Conservation (phyloP, 306 rosid genomes). For the Vicia sativa region DNA sequence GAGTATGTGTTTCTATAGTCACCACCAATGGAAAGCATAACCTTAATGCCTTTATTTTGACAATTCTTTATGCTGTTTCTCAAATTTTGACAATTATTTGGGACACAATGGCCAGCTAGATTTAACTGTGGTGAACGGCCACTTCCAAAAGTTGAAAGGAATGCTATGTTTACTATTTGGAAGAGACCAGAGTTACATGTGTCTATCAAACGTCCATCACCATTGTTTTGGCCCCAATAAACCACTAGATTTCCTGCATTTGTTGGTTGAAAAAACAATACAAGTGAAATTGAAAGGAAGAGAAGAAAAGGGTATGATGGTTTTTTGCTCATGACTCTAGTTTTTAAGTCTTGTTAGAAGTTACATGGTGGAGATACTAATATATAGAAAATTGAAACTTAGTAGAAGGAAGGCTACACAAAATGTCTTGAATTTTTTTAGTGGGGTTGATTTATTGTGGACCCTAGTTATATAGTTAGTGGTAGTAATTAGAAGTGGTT, state of each 20-base stretch:
- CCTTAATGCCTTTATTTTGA: conserved; percentile 51
- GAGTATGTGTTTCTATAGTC: conserved; percentile 42
- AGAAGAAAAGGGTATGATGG: neutral
- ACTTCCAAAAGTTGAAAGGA: conserved; percentile 34
- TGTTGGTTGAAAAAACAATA: conserved; percentile 2
- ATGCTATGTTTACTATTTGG: conserved; percentile 32
- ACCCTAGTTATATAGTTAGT: no score
- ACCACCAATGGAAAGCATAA: conserved; percentile 61
- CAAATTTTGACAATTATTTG: conserved; percentile 30
- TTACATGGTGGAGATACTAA: neutral
- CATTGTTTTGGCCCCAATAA: conserved; percentile 27
- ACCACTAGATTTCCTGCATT: conserved; percentile 15
- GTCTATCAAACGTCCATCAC: neutral
- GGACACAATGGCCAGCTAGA: conserved; percentile 44
- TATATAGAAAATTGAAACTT: neutral
- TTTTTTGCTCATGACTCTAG: conserved; percentile 1
- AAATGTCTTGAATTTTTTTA: neutral
- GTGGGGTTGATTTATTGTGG: neutral
- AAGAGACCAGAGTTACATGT: conserved; percentile 23
- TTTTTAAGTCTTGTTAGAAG: neutral
- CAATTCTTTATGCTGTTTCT: conserved; percentile 36
- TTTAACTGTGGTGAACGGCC: conserved; percentile 36
- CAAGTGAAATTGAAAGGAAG: neutral
- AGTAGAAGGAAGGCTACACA: neutral
- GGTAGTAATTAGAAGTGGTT: no score